Evolutionary conservation across 163 green algal species (phyloP).

Genomic region (Scenedesmus sp.): DNA sequence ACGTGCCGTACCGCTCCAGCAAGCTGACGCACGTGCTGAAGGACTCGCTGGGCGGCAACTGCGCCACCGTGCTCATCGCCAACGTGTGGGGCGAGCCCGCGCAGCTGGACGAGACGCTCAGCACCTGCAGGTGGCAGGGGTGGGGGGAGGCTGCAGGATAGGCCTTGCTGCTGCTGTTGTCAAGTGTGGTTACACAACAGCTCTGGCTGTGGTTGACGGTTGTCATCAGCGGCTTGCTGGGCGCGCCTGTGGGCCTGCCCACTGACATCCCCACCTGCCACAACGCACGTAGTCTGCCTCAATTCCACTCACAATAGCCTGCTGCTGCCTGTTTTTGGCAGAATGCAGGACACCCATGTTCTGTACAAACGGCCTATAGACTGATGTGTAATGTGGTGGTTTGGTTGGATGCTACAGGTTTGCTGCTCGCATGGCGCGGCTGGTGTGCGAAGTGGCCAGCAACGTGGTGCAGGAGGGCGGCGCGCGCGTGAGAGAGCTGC

Average conservation of each 20-base stretch:
- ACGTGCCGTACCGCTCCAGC: slow-evolving; percentile 80
- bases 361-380: too few species aligned
- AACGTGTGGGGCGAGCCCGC: slow-evolving; percentile 76
- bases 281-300: too few species aligned
- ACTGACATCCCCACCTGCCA: too few species aligned
- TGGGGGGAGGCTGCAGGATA: slow-evolving; percentile 70
- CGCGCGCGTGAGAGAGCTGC: slow-evolving; percentile 55
- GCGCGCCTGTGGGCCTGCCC: slow-evolving; percentile 47
- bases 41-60: slow-evolving; percentile 89
- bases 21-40: slow-evolving; percentile 85
- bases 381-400: neutral
- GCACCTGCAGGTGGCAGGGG: slow-evolving; percentile 78
- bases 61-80: slow-evolving; percentile 84
- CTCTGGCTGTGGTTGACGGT: neutral
- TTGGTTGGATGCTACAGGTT: slow-evolving; percentile 57
- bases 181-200: neutral
- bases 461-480: slow-evolving; percentile 73
- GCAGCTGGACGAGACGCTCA: slow-evolving; percentile 77
- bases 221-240: neutral
- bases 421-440: slow-evolving; percentile 78
- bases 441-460: slow-evolving; percentile 73
- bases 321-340: too few species aligned
- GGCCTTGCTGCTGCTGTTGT: neutral
- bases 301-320: too few species aligned
- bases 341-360: too few species aligned